These are phyloP conservation scores for Chrysanthemum seticuspe DNA, from an alignment of 129 eudicot genomes.

Conservation along the genomic window DNA sequence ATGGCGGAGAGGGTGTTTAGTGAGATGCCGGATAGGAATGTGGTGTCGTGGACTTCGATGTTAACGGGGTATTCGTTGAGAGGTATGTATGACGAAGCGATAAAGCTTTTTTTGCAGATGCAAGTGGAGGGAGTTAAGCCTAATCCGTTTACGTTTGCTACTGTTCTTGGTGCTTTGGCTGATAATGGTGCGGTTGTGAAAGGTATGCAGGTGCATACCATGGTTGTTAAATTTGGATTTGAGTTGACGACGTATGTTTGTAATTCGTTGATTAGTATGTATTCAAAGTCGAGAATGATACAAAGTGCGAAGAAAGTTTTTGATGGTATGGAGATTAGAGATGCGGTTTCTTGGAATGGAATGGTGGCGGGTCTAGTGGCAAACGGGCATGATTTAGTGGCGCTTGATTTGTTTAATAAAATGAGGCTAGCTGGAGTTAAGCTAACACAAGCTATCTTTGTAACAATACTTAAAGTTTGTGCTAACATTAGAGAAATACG, in stretches of 20 bases:
- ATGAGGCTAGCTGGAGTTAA: slow-evolving; percentile 59
- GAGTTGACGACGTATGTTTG: slow-evolving; percentile 58
- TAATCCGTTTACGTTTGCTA: slow-evolving; percentile 72
- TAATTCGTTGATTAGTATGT: slow-evolving; percentile 82
- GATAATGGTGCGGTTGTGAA: slow-evolving; percentile 53
- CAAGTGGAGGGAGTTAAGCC: slow-evolving; percentile 57
- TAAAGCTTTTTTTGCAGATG: slow-evolving; percentile 54
- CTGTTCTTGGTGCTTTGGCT: slow-evolving; percentile 74
- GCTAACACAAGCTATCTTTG: slow-evolving; percentile 51
- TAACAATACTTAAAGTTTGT: slow-evolving; percentile 55
- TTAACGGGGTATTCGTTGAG: slow-evolving; percentile 62
- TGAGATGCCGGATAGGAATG: slow-evolving; percentile 72
- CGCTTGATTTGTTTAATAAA: slow-evolving; percentile 56
- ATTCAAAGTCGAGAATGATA: slow-evolving; percentile 64
- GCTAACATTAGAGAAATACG: slow-evolving; percentile 55
- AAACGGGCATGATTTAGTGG: slow-evolving; percentile 59
- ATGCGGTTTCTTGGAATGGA: slow-evolving; percentile 80
- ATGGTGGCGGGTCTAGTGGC: slow-evolving; percentile 72
- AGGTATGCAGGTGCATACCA: slow-evolving; percentile 72
- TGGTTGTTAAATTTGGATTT: slow-evolving; percentile 73
- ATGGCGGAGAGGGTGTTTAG: slow-evolving; percentile 60
- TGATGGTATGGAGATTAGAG: slow-evolving; percentile 47
- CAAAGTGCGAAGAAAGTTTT: slow-evolving; percentile 57
- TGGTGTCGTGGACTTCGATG: slow-evolving; percentile 94
- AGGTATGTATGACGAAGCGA: slow-evolving; percentile 45